Base-by-base conservation (phyloP, 129 eudicot species). In the Tanacetum coccineum region DNA sequence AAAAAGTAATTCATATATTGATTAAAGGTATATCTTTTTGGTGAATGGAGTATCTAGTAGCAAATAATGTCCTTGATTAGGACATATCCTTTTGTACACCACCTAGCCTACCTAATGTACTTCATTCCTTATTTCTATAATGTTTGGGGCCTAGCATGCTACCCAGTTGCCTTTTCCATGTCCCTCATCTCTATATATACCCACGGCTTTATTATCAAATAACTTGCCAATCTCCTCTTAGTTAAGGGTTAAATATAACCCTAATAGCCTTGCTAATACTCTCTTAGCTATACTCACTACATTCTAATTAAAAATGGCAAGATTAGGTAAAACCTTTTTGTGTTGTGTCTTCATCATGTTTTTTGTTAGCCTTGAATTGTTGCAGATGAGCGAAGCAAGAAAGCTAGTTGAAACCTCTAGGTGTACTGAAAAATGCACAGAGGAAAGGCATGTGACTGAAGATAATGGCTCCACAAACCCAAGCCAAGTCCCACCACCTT, bases 41-140 rank as follows among this genome's bases (percentile, higher is more conserved):
- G 58, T 28, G 52, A 66, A 74, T 68, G 70, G 66, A 73, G 77
- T 73, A 63, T 73, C 77, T 62, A 66, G 39, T 39, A 71, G 64
- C 44, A 42, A 44, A 53, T 51, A 40, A 32, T 8, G 77, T 52
- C 48, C 61, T 74, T 66, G 67, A 57, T 57, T 71, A 51, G 26
- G 49, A 71, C 61, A 61, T 60, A 28, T 61, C 51, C 76, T 18
- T 20, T 72, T 73, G 40, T 49, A 59, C 75, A 68, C 66, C 75
- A 76, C 80, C 50, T 12, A 68, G 50, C 72, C 63, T 68, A 68
- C 72, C 59, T 46, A 15, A 61, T 60, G 80, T 76, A 68, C 75
- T 76, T 59, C 74, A 22, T 76, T 76, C 70, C 75, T 76, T 61
- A 61, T 51, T 60, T 75, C n/a, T 76, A 76, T 76, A 50, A 76